Base-by-base conservation (phyloP, 805 yeast species). In the Saturnispora gosingensis region DNA sequence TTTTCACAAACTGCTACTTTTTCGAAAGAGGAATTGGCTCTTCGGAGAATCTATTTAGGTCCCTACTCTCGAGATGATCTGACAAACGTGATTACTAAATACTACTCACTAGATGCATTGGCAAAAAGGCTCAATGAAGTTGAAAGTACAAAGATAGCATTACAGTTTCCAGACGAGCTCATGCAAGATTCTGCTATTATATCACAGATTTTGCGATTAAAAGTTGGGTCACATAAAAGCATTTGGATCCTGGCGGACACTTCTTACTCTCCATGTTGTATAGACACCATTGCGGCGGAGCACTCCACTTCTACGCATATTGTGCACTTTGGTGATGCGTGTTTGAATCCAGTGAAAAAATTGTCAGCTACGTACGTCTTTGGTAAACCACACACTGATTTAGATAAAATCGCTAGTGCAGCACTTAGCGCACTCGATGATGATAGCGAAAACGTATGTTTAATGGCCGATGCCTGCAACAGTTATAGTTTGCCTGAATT, bases 281-380 rank as follows among this genome's bases (percentile, higher is more conserved):
- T 91, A 10, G 99, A 93, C 66, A 97, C 90, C 62, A 95, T 91
- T 27, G 98, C 99, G 0, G 95, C 97, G 0, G 90, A 86, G 62
- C 99, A 93, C 66, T 95, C 91, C 15, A 63, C 71, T 6, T 89
- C 93, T 6, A 96, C 91, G 56, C 68, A 85, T 4, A 88, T 93
- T 28, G 81, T 90, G 2, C 99, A 93, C 67, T 88, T 90, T 67
- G 99, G 99, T 2, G 95, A 88, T 63, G 91, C 98, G 0, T 93
- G 99, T 66, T 67, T 93, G 62, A 89, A 85, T 58, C 85, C 89
- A 0, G 81, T 88, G 5, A 81, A 78, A 44, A 78, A 79, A 43
- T 63, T 88, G n/a, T 81, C 85, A 0, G 87, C 89, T 0, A 80
- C 83, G 0, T 91, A 88, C 61, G 83, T 88, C 0, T 81, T 90